phyloP scores from a whole-genome alignment of 2,329 filamentous ascomycete genomes.

The Apiospora aurea region DNA sequence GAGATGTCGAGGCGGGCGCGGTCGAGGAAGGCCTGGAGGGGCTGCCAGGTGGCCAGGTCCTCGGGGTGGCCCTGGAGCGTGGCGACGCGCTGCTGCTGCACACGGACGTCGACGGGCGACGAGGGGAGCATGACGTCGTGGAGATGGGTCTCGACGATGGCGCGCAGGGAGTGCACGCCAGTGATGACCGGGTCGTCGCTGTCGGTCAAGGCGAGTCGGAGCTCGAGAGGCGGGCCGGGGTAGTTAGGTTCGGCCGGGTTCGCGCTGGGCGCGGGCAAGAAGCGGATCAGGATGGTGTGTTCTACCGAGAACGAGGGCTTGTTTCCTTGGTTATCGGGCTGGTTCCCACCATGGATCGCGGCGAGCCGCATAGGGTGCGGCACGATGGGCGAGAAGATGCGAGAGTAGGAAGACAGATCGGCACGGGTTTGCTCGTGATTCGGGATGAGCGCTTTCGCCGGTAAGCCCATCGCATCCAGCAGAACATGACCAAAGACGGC shows the following conservation, averaged over 20 bases:
- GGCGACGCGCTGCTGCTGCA: slow-evolving; percentile 48
- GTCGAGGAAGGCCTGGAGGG: slow-evolving; percentile 52
- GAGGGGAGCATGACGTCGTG: slow-evolving; percentile 55
- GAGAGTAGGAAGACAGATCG: slow-evolving; percentile 33
- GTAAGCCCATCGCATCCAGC: slow-evolving; percentile 27
- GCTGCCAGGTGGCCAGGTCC: slow-evolving; percentile 38
- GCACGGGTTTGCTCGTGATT: not conserved
- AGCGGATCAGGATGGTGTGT: slow-evolving; percentile 53
- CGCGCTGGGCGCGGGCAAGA: slow-evolving; percentile 47
- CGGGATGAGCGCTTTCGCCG: slow-evolving; percentile 23
- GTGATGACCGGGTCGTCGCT: slow-evolving; percentile 37
- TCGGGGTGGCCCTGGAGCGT: slow-evolving; percentile 39
- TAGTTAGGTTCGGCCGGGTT: slow-evolving; percentile 32
- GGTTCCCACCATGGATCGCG: slow-evolving; percentile 23
- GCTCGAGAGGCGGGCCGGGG: slow-evolving; percentile 45
- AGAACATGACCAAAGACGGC: slow-evolving; percentile 62
- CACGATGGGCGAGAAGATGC: slow-evolving; percentile 52
- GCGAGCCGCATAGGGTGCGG: slow-evolving; percentile 56
- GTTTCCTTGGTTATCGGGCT: slow-evolving; percentile 29
- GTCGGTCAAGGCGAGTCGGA: slow-evolving; percentile 45
- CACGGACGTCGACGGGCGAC: slow-evolving; percentile 56
- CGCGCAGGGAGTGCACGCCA: slow-evolving; percentile 44
- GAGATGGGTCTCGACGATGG: slow-evolving; percentile 47
- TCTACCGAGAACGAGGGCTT: slow-evolving; percentile 34
- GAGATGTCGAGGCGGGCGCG: slow-evolving; percentile 54